Conservation (phyloP, 2,329 filamentous ascomycete genomes). For the Exophiala sp. region DNA sequence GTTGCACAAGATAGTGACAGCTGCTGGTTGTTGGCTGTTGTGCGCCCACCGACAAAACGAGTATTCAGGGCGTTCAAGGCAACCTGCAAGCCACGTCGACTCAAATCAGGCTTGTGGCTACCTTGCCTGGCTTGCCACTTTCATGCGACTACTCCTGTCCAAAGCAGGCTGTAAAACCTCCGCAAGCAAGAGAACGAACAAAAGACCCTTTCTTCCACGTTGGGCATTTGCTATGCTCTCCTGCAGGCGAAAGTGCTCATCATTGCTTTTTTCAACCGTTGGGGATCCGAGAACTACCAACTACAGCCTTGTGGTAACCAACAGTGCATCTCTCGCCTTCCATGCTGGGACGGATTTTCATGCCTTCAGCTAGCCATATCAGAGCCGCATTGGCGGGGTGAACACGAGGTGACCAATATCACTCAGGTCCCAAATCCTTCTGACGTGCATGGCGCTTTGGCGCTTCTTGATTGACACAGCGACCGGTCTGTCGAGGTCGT, state of each 20-base stretch:
- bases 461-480: neutral
- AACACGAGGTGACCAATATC: neutral
- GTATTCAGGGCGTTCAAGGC: neutral
- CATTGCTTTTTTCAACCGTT: neutral
- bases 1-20: constrained; percentile 20
- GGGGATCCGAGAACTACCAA: neutral
- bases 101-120: neutral
- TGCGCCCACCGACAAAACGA: neutral
- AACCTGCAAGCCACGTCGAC: constrained; percentile 10
- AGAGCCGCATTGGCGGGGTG: neutral
- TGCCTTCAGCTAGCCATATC: constrained; percentile 2
- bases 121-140: neutral
- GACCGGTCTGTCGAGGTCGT: neutral
- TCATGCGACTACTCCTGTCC: neutral
- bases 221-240: neutral
- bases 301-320: neutral
- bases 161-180: neutral
- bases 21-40: constrained; percentile 3
- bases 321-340: neutral
- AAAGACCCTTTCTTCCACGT: no score
- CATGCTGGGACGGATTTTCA: neutral
- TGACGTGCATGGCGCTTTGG: neutral
- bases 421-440: no score
- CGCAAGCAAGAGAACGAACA: neutral
- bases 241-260: neutral